phyloP scores from a whole-genome alignment of 1,284 basidiomycete genomes.

The Mycosarcoma maydis region DNA sequence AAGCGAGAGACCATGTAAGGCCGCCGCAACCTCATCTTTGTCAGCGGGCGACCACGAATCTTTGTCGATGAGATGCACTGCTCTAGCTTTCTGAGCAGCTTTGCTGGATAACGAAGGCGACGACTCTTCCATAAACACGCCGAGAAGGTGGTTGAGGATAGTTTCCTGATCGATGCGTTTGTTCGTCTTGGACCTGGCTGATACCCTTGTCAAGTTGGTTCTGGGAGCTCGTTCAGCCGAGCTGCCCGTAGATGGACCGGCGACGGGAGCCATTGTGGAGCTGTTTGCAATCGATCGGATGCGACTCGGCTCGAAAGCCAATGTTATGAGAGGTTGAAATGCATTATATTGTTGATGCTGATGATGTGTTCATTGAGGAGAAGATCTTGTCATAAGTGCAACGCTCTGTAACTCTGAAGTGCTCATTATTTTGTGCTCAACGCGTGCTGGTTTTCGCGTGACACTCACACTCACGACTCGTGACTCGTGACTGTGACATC shows the following conservation, averaged over 20 bases:
- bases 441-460: too few relatives aligned
- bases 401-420: too few relatives aligned
- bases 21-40: slow-evolving; percentile 16
- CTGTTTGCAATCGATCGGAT: not conserved
- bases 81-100: slow-evolving; percentile 21
- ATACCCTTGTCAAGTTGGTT: slow-evolving; percentile 2
- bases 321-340: not conserved
- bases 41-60: slow-evolving; percentile 43
- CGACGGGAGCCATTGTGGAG: slow-evolving; percentile 11
- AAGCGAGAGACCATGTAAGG: slow-evolving; percentile 39
- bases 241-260: slow-evolving; percentile 17
- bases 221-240: slow-evolving; percentile 2
- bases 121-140: not conserved
- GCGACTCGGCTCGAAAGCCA: not conserved
- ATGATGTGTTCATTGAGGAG: too few relatives aligned
- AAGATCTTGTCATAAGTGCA: too few relatives aligned
- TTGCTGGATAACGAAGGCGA: not conserved
- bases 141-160: slow-evolving; percentile 29
- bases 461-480: too few relatives aligned
- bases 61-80: slow-evolving; percentile 19
- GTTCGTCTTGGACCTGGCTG: slow-evolving; percentile 28
- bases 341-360: too few relatives aligned
- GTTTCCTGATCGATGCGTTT: slow-evolving; percentile 36
- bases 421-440: too few relatives aligned
- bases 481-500: too few relatives aligned